Evolutionary conservation across 768 basidiomycete genomes (phyloP), one percentile per base, ranked within the genome.

Genomic region (Rhodotorula kratochvilovae): DNA sequence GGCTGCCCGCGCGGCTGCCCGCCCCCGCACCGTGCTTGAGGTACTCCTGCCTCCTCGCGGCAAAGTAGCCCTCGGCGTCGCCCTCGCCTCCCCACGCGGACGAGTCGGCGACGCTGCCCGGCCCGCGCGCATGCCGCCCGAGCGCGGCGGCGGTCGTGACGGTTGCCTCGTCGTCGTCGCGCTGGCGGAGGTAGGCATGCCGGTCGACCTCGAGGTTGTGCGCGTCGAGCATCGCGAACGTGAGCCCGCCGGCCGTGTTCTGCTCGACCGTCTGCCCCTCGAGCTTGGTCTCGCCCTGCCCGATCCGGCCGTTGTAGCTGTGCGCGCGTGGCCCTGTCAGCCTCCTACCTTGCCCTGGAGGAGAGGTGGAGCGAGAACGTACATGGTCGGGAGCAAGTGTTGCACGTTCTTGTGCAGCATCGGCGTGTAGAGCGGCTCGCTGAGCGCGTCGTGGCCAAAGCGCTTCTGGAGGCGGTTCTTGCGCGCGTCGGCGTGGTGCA

Each of bases 381-480:
- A 70, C 68, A 75, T 71, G 29, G 70, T 75, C 33, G 73, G 70
- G 5, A 82, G 73, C 11, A 73, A 63, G 64, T 82, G 81, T 67
- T 82, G 81, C 8, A 73, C 71, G 68, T 80, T 79, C 73, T 82
- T 81, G 63, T 82, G 81, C 72, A 83, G 81, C 72, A 81, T 77
- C 1, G 75, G 74, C 23, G 76, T 77, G 70, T 71, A 78, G 16
- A 76, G 73, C 42, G 69, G 70, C 55, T 75, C 81, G 75, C 92
- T 87, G 58, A 99, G 84, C 25, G 93, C 90, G 2, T 96, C 94
- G 79, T 99, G 96, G 2, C 94, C 90, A 81, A 98, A 99, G 39
- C 95, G 88, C 79, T 88, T 92, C 82, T 88, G 88, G 42, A 98
- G 86, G 45, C 89, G 86, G 78, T 89, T 85, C 65, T 88, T 84